Evolutionary conservation across 2,329 filamentous ascomycete genomes (phyloP), one percentile per base, ranked within the genome.

Genomic region (Hymenoscyphus scutula): DNA sequence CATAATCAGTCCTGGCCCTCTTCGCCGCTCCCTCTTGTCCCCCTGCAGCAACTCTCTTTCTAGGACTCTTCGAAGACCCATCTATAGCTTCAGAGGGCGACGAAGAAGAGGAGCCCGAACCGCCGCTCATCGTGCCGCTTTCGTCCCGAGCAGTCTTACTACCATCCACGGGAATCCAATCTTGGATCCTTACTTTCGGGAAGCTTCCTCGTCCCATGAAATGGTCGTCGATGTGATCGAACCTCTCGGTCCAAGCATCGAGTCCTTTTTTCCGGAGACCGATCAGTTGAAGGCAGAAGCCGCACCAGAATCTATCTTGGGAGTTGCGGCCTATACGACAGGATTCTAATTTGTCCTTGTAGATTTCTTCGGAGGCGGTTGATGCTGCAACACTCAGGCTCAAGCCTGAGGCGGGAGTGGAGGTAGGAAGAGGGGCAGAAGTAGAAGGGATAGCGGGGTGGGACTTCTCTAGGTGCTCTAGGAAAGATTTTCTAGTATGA

Each of bases 221-320:
- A 71, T 92, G 89, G 17, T 83, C 74, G 63, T 92, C 91, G 66
- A 96, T 93, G 71, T 97, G 92, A 68, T 93, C 78, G 66, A 85
- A 86, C 2, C 86, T 76, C 66, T 84, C 81, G 7, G 83, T 83
- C 82, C 84, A 84, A 0, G 85, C 84, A 27, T 82, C 82, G 1
- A 80, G 73, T 3, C 82, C 80, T 37, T 77, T 76, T 25, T 78
- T 77, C 34, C 77, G 64, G 6, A 73, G 62, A n/a, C 77, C 74
- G 15, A 91, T 77, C 23, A 86, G 79, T 19, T 76, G 70, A 17
- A 77, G 71, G 73, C 92, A 97, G 73, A 97, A 96, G 0, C 92
- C 92, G 71, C 93, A 97, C 92, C 92, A 97, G 75, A 92, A 97
- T 5, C 82, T 79, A 1, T 78, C 76, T 67, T 89, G 85, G 32